Base-by-base conservation (phyloP, 352 stramenopile genomes). In the Albugo candida region DNA sequence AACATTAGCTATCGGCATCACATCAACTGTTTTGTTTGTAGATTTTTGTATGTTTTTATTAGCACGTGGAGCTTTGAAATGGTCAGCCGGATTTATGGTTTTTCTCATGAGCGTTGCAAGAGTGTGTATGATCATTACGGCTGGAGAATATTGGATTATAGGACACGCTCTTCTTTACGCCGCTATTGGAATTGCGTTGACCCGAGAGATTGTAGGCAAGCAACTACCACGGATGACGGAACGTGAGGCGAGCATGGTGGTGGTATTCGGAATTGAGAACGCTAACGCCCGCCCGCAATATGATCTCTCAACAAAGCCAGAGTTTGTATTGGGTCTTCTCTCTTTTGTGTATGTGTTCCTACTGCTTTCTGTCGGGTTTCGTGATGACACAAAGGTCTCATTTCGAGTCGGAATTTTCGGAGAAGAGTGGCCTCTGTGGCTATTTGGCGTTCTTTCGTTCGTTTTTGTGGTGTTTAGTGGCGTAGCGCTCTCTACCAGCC, bases 281-380 rank as follows among this genome's bases (percentile, higher is more conserved):
- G 59, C 65, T 36, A 60, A 65, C 40, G 76, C 62, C 58, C 65
- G 61, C 10, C 24, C 24, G 24, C 75, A 86, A 53, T 56, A 83
- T 13, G 75, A 92, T 54, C 49, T 78, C 21, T 77, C 72, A 6
- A 86, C 72, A 8, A 88, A 69, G 1, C 75, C 78, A 1, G 76
- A 92, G 46, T 92, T 92, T 37, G 78, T 79, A 17, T 45, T 92
- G 5, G 78, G 78, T 0, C 74, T 88, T 40, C 40, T 92, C 5
- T 88, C 70, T 5, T 92, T 92, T 46, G 80, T 87, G 50, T 92
- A 88, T 41, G 56, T 92, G 27, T 87, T 87, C 49, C 45, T 92
- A 44, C 57, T 92, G 18, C 61, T 92, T 8, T 72, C 66, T 0
- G 70, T 86, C 13, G 76, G 72, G 2, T 92, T 92, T 47, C 66